Percentiles rank a stretch among this genome's conserved stretches.
Conservation (phyloP, 1,139 yeast genomes). For the Protomyces inouyei region DNA sequence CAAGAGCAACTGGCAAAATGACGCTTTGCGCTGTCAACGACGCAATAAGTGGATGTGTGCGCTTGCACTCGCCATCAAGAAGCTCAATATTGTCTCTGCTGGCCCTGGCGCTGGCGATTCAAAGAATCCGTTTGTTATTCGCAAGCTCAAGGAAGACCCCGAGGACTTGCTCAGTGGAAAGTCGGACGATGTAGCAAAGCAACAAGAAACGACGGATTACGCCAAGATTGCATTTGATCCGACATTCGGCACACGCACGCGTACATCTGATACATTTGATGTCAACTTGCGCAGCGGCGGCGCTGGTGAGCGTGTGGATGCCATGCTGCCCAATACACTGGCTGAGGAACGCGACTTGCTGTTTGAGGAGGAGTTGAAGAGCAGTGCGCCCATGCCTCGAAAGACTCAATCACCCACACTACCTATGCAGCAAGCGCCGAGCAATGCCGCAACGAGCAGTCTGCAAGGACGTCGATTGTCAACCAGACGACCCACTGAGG, state of each 20-base stretch:
- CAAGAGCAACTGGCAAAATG: slow-evolving; percentile 41
- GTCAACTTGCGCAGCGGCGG: slow-evolving; percentile 18
- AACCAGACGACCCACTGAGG: background rate
- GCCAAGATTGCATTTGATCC: slow-evolving; percentile 7
- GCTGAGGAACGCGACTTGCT: slow-evolving; percentile 11
- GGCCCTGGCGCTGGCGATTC: slow-evolving; percentile 29
- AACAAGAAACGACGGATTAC: background rate
- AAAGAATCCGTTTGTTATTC: slow-evolving; percentile 11
- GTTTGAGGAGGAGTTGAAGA: slow-evolving; percentile 5
- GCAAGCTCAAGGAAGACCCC: background rate
- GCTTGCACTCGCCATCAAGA: slow-evolving; percentile 27
- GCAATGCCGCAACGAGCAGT: background rate
- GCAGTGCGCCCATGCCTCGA: background rate
- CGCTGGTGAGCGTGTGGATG: slow-evolving; percentile 7
- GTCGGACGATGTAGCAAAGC: background rate
- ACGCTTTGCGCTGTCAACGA: slow-evolving; percentile 32
- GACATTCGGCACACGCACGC: slow-evolving; percentile 13
- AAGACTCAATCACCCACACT: background rate
- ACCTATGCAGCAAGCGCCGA: background rate
- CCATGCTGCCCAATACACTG: slow-evolving; percentile 11
- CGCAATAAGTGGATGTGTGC: slow-evolving; percentile 32
- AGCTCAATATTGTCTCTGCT: slow-evolving; percentile 28
- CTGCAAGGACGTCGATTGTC: background rate
- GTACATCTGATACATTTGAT: slow-evolving; percentile 6
- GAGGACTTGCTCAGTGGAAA: background rate